Percentiles rank a stretch among this genome's conserved stretches.
Evolutionary conservation across 2,329 filamentous ascomycete species (phyloP).

Genomic region (Clonostachys sp.): DNA sequence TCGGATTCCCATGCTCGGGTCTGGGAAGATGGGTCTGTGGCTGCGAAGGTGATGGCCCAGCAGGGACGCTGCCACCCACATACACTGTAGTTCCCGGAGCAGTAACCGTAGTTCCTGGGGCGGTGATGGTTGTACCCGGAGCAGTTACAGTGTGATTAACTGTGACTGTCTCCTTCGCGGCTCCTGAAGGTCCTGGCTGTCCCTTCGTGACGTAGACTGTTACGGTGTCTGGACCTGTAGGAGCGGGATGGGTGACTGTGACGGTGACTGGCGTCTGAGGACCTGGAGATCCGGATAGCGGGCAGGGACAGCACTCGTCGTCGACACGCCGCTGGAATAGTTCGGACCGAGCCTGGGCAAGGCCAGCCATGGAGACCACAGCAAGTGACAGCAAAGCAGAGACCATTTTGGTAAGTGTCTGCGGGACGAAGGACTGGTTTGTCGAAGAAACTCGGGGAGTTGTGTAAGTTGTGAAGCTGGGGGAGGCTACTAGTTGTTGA

Average conservation of each 20-base stretch:
- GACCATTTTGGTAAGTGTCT: no score
- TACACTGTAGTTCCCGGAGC: neutral
- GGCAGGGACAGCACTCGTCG: conserved; percentile 22
- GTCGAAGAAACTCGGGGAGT: no score
- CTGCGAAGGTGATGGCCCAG: neutral
- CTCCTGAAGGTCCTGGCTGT: neutral
- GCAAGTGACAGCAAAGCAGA: conserved; percentile 2
- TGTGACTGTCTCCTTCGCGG: conserved; percentile 17
- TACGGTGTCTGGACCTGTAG: conserved; percentile 2
- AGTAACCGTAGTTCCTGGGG: neutral
- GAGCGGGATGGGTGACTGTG: conserved; percentile 8
- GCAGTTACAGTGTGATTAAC: conserved; percentile 11
- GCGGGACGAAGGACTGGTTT: no score
- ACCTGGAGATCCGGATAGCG: conserved; percentile 6
- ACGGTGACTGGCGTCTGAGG: conserved; percentile 16
- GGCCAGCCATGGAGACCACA: conserved; percentile 14
- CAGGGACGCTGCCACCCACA: neutral
- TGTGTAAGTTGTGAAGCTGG: no score
- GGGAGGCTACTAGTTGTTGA: no score
- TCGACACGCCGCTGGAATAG: conserved; percentile 9
- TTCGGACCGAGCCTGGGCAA: conserved; percentile 16
- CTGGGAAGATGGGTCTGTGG: neutral
- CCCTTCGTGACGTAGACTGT: conserved; percentile 2
- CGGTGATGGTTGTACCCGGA: neutral
- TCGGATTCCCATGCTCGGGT: neutral